A percentile compares a stretch with the other conserved stretches of the same genome.
Evolutionary conservation across 495 filamentous ascomycete genomes (phyloP).

Genomic region (Penicillium arizonense): DNA sequence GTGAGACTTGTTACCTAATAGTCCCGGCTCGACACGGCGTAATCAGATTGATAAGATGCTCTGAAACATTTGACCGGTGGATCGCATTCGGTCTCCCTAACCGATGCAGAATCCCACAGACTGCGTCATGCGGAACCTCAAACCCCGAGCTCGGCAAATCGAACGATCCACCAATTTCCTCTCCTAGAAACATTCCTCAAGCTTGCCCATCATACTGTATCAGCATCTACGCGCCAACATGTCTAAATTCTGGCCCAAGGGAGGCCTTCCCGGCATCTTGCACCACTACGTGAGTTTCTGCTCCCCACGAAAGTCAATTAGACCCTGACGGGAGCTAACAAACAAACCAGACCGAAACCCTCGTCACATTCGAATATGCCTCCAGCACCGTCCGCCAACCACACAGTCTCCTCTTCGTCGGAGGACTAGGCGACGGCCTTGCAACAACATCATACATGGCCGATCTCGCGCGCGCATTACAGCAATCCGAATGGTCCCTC

Average conservation of each 20-base stretch:
- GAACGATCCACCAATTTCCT: background rate
- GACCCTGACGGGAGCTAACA: too few relatives aligned
- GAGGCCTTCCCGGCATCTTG: slow-evolving; percentile 51
- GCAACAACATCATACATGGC: slow-evolving; percentile 63
- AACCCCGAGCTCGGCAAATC: slow-evolving; percentile 3
- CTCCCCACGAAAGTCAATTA: background rate
- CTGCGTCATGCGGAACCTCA: slow-evolving; percentile 1
- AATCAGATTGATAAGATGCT: slow-evolving; percentile 12
- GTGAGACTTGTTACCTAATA: slow-evolving; percentile 7
- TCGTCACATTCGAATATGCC: slow-evolving; percentile 46
- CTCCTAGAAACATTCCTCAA: background rate
- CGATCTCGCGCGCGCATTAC: slow-evolving; percentile 50
- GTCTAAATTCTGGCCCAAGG: slow-evolving; percentile 52
- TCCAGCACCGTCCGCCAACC: slow-evolving; percentile 30
- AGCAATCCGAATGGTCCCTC: slow-evolving; percentile 59
- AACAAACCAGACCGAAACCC: slow-evolving; percentile 39
- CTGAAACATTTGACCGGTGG: background rate
- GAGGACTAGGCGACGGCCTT: slow-evolving; percentile 78
- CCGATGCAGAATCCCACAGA: slow-evolving; percentile 1
- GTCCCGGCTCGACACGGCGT: slow-evolving; percentile 1
- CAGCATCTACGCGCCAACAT: slow-evolving; percentile 18
- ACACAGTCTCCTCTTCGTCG: slow-evolving; percentile 77
- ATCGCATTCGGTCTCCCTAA: background rate
- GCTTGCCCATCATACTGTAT: background rate
- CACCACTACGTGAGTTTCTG: slow-evolving; percentile 50